Base-by-base conservation (phyloP, 495 filamentous ascomycete genomes). In the Filosporella fistucella region DNA sequence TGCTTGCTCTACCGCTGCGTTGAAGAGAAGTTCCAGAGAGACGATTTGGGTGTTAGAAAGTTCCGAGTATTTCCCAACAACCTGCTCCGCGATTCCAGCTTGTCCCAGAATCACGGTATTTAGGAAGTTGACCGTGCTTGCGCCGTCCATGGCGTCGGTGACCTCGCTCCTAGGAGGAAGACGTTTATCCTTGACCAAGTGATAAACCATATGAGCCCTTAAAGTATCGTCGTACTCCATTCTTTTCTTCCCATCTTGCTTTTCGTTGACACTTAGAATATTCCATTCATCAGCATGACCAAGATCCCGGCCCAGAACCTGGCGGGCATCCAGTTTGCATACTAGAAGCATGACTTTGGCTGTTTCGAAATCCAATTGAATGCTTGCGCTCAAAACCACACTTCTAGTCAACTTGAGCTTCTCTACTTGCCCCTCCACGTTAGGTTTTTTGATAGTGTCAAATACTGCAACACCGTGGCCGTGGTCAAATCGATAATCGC, bases 281-380 rank as follows among this genome's bases (percentile, higher is more conserved):
- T 25, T 26, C 45, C 45, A 57, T 29, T 32, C 29, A 9, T 41
- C 34, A 30, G 47, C 49, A 24, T 24, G 21, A 6, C 28, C 26
- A 14, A 52, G 12, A 50, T 53, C 35, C 11, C 20, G 2, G 14
- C 55, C 55, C n/a, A 54, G 38, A 17, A 29, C 16, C 18, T 46
- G 41, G n/a, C 8, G 3, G 1, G 14, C 36, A 4, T 46, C 40
- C 12, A 57, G 45, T 36, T 11, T 54, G 13, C 45, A 53, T 4
- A 29, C 49, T 1, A 29, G 24, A 4, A 58, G 37, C 55, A 58
- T 51, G 17, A 58, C 55, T 30, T 25, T 45, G 7, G 16, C 13
- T 7, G 14, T 22, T 29, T 58, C 55, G 37, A 58, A 58, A 52
- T 58, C 55, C 18, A 41, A 26, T 22, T 58, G 55, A 22, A 58